Evolutionary conservation across 345 rosid genomes (phyloP).

Genomic region (Carallia brachiata): DNA sequence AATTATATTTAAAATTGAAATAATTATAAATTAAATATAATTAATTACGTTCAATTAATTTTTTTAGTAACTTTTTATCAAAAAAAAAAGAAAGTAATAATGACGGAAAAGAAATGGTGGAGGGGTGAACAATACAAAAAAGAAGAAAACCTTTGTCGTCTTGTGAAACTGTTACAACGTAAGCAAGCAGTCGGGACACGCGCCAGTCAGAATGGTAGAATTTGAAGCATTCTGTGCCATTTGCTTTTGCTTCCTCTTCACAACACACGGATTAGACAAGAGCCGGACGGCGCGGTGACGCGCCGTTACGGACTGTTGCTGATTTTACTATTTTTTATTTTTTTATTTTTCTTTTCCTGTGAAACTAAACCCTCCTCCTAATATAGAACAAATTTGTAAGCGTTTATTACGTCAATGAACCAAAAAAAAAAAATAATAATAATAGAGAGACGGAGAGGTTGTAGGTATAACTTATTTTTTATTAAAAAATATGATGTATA

Average conservation of each 20-base stretch:
- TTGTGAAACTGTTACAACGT: conserved; percentile 19
- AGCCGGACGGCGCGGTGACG: conserved; percentile 60
- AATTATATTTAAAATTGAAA: no score
- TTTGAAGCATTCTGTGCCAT: conserved; percentile 20
- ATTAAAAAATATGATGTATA: no score
- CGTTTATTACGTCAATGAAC: no score
- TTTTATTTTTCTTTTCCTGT: neutral
- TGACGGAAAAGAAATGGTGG: no score
- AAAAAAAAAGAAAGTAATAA: no score
- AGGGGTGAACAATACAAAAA: no score
- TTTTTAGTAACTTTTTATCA: no score
- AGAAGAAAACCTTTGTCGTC: neutral
- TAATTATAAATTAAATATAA: no score
- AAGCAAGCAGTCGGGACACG: conserved; percentile 31
- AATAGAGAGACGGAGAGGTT: neutral
- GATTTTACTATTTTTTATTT: conserved; percentile 1
- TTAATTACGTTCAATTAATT: no score
- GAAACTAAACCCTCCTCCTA: neutral
- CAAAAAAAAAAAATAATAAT: no score
- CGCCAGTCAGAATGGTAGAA: conserved; percentile 18
- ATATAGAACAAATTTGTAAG: neutral
- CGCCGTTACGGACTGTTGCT: conserved; percentile 42
- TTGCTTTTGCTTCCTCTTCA: conserved; percentile 38
- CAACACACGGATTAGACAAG: conserved; percentile 46
- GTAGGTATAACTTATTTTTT: no score